Percentiles rank a stretch among this genome's conserved stretches.
Evolutionary conservation across 495 filamentous ascomycete genomes (phyloP).

Genomic region (Penicillium bovifimosum): DNA sequence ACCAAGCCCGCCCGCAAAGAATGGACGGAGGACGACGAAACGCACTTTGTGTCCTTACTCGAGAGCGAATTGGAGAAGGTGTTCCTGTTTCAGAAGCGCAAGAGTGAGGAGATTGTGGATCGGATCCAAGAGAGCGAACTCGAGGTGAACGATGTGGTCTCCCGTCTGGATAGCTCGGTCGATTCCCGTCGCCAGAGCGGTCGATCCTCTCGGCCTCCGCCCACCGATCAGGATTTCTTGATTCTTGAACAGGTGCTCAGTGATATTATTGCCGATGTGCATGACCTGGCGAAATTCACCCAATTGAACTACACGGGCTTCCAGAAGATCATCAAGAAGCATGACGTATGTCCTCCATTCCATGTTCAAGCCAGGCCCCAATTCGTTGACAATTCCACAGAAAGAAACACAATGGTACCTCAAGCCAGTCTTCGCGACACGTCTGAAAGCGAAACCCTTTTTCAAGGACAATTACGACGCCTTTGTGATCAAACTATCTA

Average conservation of each 20-base stretch:
- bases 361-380: background rate
- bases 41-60: conserved; percentile 75
- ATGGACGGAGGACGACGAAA: conserved; percentile 93
- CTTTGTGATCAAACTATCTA: conserved; percentile 91
- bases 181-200: conserved; percentile 19
- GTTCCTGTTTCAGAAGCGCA: conserved; percentile 91
- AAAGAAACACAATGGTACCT: conserved; percentile 95
- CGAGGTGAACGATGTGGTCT: conserved; percentile 83
- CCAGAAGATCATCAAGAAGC: conserved; percentile 99
- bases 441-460: conserved; percentile 92
- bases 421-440: conserved; percentile 86
- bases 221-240: conserved; percentile 86
- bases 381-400: conserved; percentile 37
- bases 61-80: conserved; percentile 95
- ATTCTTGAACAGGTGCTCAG: conserved; percentile 90
- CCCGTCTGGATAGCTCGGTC: conserved; percentile 49
- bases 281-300: conserved; percentile 97
- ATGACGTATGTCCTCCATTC: conserved; percentile 64
- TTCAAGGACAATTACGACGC: conserved; percentile 98
- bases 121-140: conserved; percentile 80
- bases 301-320: conserved; percentile 99
- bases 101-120: conserved; percentile 87
- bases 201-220: conserved; percentile 28
- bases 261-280: conserved; percentile 98
- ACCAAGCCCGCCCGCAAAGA: conserved; percentile 52